Percentiles rank a stretch among this genome's conserved stretches.
phyloP scores from a whole-genome alignment of 495 filamentous ascomycete species.

The Neurospora tetraspora region DNA sequence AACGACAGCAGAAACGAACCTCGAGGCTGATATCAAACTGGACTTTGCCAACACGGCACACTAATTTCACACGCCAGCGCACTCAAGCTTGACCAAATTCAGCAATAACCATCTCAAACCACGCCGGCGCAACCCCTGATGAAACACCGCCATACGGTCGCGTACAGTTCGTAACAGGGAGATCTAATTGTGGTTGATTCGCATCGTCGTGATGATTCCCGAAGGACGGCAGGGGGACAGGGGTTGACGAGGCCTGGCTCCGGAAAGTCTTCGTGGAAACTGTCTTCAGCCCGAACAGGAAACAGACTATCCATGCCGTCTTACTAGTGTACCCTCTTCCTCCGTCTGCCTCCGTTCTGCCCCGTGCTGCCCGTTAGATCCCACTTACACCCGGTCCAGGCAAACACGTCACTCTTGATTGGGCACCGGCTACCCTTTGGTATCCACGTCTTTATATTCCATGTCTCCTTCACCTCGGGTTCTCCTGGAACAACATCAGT shows the following conservation, averaged over 20 bases:
- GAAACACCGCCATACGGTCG: background rate
- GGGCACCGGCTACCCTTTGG: conserved; percentile 3
- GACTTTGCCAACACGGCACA: background rate
- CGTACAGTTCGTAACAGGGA: background rate
- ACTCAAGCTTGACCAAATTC: background rate
- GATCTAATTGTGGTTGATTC: background rate
- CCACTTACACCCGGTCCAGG: conserved; percentile 16
- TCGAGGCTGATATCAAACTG: background rate
- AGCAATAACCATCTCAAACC: background rate
- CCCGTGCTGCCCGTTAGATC: conserved; percentile 1
- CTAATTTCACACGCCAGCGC: background rate
- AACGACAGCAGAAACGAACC: background rate
- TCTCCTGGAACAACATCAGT: conserved; percentile 7
- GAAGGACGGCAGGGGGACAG: conserved; percentile 14
- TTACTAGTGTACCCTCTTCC: background rate
- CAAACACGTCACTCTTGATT: conserved; percentile 18
- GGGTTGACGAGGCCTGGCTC: conserved; percentile 13
- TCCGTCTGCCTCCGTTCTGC: background rate
- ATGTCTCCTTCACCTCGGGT: conserved; percentile 17
- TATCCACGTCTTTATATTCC: conserved; percentile 20
- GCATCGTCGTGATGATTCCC: conserved; percentile 7
- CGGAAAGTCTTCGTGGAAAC: conserved; percentile 29
- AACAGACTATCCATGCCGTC: background rate
- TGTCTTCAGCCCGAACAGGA: conserved; percentile 9
- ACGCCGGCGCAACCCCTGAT: background rate